Evolutionary conservation across 768 basidiomycete species (phyloP).

Genomic region (Tricholoma bakamatsutake): DNA sequence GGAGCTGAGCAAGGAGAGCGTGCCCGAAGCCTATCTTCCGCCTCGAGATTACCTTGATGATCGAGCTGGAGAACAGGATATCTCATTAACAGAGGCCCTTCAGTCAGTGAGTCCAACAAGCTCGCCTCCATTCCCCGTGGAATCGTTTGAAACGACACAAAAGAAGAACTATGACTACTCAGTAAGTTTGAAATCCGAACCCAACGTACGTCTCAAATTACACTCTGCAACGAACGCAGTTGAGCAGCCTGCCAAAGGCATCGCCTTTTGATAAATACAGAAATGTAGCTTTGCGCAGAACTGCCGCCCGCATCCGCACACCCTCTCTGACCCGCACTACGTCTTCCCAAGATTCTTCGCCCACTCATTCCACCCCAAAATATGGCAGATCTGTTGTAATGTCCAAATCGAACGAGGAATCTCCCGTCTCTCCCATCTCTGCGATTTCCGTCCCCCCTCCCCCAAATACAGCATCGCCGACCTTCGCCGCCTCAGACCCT

Average conservation of each 20-base stretch:
- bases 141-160: constrained; percentile 33
- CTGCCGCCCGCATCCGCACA: constrained; percentile 48
- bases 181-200: constrained; percentile 53
- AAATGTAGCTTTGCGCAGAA: constrained; percentile 54
- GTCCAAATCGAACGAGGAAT: constrained; percentile 33
- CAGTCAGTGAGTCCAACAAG: constrained; percentile 49
- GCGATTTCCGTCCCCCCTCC: constrained; percentile 46
- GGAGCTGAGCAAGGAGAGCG: constrained; percentile 41
- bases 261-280: constrained; percentile 61
- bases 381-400: constrained; percentile 42
- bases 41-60: constrained; percentile 37
- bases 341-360: constrained; percentile 53
- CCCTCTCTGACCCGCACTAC: constrained; percentile 63
- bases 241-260: constrained; percentile 29
- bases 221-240: background rate
- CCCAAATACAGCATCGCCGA: constrained; percentile 44
- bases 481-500: constrained; percentile 23
- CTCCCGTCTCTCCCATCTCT: constrained; percentile 45
- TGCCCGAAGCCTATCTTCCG: constrained; percentile 49
- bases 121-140: constrained; percentile 41
- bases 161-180: constrained; percentile 57
- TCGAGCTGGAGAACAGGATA: constrained; percentile 30
- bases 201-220: constrained; percentile 37
- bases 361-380: constrained; percentile 58
- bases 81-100: constrained; percentile 53